These are phyloP conservation scores for Yarrowia sp. DNA, from an alignment of 805 yeast species.

Conservation along the genomic window DNA sequence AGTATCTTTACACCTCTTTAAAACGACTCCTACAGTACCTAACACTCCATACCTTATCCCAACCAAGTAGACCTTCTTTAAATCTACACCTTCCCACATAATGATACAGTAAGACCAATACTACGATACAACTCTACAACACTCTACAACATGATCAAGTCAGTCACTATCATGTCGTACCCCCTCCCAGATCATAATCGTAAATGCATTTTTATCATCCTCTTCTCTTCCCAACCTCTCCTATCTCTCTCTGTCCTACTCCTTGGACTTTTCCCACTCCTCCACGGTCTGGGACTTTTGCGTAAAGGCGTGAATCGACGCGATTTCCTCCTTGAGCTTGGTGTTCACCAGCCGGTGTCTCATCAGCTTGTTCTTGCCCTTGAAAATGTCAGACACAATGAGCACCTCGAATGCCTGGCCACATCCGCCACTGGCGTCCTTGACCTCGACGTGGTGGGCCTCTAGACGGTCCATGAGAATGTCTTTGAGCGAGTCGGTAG, in stretches of 20 bases:
- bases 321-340: constrained; percentile 78
- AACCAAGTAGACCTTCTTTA: too few species aligned
- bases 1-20: too few species aligned
- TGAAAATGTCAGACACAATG: constrained; percentile 69
- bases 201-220: constrained; percentile 3
- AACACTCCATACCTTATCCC: too few species aligned
- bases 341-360: constrained; percentile 84
- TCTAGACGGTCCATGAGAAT: constrained; percentile 5
- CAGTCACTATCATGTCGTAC: too few species aligned
- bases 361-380: constrained; percentile 77
- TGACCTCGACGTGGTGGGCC: constrained; percentile 23
- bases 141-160: too few species aligned
- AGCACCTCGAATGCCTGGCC: constrained; percentile 96
- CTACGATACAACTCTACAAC: neutral
- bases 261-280: constrained; percentile 24
- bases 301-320: constrained; percentile 88
- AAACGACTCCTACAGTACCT: too few species aligned
- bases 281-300: constrained; percentile 42
- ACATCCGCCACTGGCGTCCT: constrained; percentile 65
- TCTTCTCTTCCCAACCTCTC: neutral
- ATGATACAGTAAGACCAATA: too few species aligned
- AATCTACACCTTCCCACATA: too few species aligned
- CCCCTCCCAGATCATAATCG: neutral
- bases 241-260: neutral
- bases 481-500: constrained; percentile 13